Evolutionary conservation across 495 filamentous ascomycete genomes (phyloP).

Genomic region (Pyronema omphalodes): DNA sequence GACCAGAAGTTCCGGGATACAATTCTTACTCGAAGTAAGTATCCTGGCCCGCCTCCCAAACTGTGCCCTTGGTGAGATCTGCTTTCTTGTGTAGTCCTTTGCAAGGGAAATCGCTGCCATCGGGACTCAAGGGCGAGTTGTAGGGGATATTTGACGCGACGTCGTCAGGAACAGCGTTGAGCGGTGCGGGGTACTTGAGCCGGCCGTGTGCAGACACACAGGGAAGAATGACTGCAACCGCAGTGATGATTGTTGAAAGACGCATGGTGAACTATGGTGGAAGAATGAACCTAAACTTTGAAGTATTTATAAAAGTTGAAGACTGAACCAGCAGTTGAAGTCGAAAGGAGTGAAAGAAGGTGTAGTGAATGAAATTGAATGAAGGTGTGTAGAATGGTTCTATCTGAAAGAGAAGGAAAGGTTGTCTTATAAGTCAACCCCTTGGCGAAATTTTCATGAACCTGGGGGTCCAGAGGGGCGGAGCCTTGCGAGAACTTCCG

Average conservation of each 20-base stretch:
- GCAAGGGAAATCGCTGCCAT: conserved; percentile 28
- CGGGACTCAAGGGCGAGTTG: conserved; percentile 9
- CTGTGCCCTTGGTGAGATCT: conserved; percentile 19
- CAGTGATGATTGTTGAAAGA: conserved; percentile 1
- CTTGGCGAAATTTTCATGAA: no score
- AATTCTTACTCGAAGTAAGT: conserved; percentile 16
- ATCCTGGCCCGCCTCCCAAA: conserved; percentile 35
- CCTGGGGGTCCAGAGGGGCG: no score
- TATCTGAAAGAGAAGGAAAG: no score
- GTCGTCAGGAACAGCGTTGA: conserved; percentile 8
- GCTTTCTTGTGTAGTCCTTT: conserved; percentile 29
- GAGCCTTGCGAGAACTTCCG: no score
- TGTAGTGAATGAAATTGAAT: no score
- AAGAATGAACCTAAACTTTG: no score
- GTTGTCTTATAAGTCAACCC: no score
- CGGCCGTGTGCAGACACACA: conserved; percentile 14
- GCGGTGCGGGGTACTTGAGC: conserved; percentile 11
- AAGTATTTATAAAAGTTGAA: no score
- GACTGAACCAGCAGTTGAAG: no score
- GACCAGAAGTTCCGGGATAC: no score
- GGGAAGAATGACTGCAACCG: conserved; percentile 5
- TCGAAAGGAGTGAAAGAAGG: no score
- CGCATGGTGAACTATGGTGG: neutral
- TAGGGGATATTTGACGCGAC: conserved; percentile 14
- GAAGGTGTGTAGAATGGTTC: no score